Evolutionary conservation across 2,329 filamentous ascomycete genomes (phyloP).

Genomic region (Cryphonectria naterciae): DNA sequence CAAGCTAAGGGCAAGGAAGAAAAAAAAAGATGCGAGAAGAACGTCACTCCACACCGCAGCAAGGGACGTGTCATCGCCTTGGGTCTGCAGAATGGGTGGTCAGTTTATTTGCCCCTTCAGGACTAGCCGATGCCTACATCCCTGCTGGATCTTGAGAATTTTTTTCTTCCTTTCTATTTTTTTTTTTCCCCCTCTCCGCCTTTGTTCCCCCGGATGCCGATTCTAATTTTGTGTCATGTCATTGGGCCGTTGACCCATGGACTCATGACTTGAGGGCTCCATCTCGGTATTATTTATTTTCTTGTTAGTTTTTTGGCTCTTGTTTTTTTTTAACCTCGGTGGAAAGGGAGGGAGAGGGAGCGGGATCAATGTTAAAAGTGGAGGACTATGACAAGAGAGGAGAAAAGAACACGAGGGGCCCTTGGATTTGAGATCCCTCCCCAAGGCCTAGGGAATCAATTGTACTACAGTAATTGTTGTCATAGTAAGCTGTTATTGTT

Average conservation of each 20-base stretch:
- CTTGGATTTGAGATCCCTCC: background rate
- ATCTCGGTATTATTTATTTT: background rate
- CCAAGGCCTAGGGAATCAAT: background rate
- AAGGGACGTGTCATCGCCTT: conserved; percentile 1
- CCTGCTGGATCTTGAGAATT: conserved; percentile 10
- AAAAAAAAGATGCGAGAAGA: too few species aligned
- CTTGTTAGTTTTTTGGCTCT: background rate
- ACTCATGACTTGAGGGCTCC: background rate
- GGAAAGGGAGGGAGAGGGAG: background rate
- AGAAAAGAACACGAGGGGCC: background rate
- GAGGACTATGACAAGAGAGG: background rate
- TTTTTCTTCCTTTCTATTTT: conserved; percentile 10
- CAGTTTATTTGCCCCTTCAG: background rate
- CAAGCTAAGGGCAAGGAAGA: too few species aligned
- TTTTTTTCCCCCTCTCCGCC: background rate
- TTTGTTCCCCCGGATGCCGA: background rate
- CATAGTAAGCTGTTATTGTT: background rate
- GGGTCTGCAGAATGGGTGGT: background rate
- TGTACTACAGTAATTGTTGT: background rate
- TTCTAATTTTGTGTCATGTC: conserved; percentile 2
- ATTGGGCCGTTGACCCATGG: background rate
- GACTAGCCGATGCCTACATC: conserved; percentile 15
- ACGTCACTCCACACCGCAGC: conserved; percentile 5
- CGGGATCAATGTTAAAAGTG: background rate
- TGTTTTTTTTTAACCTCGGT: background rate